Evolutionary conservation across 2,329 filamentous ascomycete genomes (phyloP), one percentile per base, ranked within the genome.

Genomic region (Colletotrichum melonis): DNA sequence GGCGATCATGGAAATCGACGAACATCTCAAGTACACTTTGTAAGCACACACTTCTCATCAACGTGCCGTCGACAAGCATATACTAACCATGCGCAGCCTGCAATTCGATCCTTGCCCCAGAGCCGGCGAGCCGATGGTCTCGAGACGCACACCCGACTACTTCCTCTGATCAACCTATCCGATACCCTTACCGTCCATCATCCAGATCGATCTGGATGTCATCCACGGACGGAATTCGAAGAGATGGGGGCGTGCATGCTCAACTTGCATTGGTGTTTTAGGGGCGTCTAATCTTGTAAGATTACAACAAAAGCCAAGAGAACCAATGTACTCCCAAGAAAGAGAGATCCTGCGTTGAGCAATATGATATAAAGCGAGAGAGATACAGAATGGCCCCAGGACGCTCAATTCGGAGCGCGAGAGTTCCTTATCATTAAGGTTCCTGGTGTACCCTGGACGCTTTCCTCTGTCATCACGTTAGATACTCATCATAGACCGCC

Each of bases 1-100:
- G 70, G 97, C 97, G n/a, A 98, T 99, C 84, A 99, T 99, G 97
- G 97, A 98, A 86, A 99, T 99, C 84, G 97, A 98, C 78, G 97
- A 99, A 86, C 95, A 98, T 84, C 87, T 99, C 82, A 98, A 99
- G 88, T 99, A 98, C 86, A 98, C 97, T 81, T 98, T 99, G 96
- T 98, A 90, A 85, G 95, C 35, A 16, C 52, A 49, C 38, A 22
- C 19, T 32, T 24, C 38, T 14, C 16, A 55, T 9, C 22, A 28
- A n/a, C 30, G 59, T 42, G 32, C 74, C 46, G 24, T 38, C 11
- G 28, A 22, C 24, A 22, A 5, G 16, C 30, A 60, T 22, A 69
- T 49, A 75, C 80, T 84, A 77, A 83, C 75, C 26, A 60, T 46
- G 32, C 72, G 24, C 80, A 99, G 97, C 93, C 87, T 99, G 85